Conservation (phyloP, 345 rosid species). For the Lenwebbia sp. region DNA sequence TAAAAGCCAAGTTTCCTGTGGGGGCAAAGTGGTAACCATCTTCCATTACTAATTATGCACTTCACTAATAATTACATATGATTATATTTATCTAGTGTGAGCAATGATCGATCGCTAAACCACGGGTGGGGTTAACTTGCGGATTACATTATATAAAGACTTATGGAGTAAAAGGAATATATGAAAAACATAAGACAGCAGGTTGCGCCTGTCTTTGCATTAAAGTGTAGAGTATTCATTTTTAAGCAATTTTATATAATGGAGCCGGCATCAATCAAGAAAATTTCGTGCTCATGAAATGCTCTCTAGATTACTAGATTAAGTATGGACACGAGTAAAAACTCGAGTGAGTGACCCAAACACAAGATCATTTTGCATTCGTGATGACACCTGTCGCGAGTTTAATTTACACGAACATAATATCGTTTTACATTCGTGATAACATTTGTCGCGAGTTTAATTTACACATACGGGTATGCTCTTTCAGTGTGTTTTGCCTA, state of each 20-base stretch:
- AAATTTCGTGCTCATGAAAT: neutral
- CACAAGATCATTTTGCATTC: neutral
- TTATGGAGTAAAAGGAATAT: neutral
- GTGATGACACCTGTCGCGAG: neutral
- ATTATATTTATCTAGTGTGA: neutral
- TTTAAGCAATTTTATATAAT: neutral
- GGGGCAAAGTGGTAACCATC: neutral
- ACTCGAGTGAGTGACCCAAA: accelerated
- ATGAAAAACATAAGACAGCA: neutral
- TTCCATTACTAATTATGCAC: neutral
- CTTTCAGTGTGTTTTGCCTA: too few relatives aligned
- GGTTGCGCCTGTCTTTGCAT: neutral
- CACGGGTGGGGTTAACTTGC: neutral
- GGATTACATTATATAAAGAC: neutral
- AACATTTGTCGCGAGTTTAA: neutral
- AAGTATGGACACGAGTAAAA: neutral
- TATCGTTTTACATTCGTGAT: too few relatives aligned
- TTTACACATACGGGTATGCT: neutral
- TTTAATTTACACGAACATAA: neutral
- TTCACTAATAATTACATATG: neutral
- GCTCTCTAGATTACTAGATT: neutral
- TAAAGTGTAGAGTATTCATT: neutral
- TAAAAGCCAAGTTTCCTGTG: neutral
- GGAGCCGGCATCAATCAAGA: neutral
- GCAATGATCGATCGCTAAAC: neutral